Conservation (phyloP, 2,329 filamentous ascomycete species). For the Talaromyces sp. region DNA sequence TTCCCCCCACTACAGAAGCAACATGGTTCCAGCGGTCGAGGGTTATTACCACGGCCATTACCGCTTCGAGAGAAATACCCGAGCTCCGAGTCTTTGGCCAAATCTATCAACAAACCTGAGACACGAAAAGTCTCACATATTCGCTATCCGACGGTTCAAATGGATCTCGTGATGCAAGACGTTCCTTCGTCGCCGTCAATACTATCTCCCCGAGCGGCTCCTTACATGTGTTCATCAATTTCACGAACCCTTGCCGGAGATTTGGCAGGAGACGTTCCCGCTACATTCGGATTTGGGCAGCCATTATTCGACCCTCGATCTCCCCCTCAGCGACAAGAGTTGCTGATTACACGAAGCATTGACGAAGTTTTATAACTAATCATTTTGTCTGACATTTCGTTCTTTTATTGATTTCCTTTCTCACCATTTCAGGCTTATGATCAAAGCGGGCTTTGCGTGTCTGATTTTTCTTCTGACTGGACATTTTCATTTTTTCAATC, state of each 20-base stretch:
- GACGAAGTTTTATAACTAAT: constrained; percentile 44
- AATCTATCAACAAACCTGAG: constrained; percentile 15
- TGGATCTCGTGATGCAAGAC: constrained; percentile 42
- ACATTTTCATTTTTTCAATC: constrained; percentile 15
- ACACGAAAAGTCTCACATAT: constrained; percentile 15
- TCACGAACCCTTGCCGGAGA: constrained; percentile 37
- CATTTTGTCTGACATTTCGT: background rate
- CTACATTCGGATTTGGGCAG: constrained; percentile 24
- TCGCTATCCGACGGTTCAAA: constrained; percentile 30
- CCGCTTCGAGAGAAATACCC: constrained; percentile 41
- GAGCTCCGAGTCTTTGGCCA: constrained; percentile 19
- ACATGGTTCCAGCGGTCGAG: constrained; percentile 29
- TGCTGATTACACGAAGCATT: constrained; percentile 47
- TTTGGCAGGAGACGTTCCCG: constrained; percentile 26
- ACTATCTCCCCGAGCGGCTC: constrained; percentile 47
- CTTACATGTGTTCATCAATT: constrained; percentile 43
- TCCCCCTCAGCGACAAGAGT: constrained; percentile 40
- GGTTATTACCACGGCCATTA: constrained; percentile 37
- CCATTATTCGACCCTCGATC: constrained; percentile 40
- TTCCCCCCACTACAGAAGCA: constrained; percentile 23
- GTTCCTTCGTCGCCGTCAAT: constrained; percentile 38
- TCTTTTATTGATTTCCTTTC: constrained; percentile 24
- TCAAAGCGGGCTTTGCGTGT: constrained; percentile 46
- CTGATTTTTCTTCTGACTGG: constrained; percentile 25
- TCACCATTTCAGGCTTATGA: constrained; percentile 29